Evolutionary conservation across 2,329 filamentous ascomycete species (phyloP).

Genomic region (Elsinoe australis): DNA sequence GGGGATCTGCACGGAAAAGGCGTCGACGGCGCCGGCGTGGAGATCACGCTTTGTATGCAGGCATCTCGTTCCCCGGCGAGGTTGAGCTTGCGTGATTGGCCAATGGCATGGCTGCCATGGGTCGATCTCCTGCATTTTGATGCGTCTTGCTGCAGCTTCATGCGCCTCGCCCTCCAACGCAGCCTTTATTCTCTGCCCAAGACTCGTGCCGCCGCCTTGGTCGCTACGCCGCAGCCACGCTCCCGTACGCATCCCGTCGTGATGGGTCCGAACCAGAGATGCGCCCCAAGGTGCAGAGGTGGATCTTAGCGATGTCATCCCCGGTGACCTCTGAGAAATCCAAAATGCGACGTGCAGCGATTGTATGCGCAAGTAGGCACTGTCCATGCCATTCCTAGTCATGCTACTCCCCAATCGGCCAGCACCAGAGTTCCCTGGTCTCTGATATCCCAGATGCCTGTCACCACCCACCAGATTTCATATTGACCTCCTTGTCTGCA

Average conservation of each 20-base stretch:
- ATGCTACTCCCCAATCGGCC: not conserved
- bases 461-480: not conserved
- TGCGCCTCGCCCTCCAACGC: not conserved
- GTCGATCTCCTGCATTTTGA: not conserved
- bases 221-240: not conserved
- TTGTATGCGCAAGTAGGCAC: not conserved
- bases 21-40: slow-evolving; percentile 14
- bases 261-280: too few species aligned
- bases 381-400: slow-evolving; percentile 9
- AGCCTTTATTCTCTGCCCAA: too few species aligned
- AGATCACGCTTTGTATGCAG: slow-evolving; percentile 10
- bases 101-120: too few species aligned
- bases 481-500: slow-evolving; percentile 1
- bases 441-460: slow-evolving; percentile 8
- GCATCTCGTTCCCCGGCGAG: slow-evolving; percentile 13
- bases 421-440: not conserved
- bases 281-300: too few species aligned
- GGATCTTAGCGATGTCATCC: slow-evolving; percentile 17
- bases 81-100: slow-evolving; percentile 1
- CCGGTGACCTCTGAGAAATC: slow-evolving; percentile 9
- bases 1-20: slow-evolving; percentile 13
- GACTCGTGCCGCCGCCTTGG: not conserved
- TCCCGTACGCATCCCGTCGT: not conserved
- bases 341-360: not conserved
- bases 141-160: not conserved